Evolutionary conservation across 2,329 filamentous ascomycete genomes (phyloP).

Genomic region (Gliomastix tumulicola): DNA sequence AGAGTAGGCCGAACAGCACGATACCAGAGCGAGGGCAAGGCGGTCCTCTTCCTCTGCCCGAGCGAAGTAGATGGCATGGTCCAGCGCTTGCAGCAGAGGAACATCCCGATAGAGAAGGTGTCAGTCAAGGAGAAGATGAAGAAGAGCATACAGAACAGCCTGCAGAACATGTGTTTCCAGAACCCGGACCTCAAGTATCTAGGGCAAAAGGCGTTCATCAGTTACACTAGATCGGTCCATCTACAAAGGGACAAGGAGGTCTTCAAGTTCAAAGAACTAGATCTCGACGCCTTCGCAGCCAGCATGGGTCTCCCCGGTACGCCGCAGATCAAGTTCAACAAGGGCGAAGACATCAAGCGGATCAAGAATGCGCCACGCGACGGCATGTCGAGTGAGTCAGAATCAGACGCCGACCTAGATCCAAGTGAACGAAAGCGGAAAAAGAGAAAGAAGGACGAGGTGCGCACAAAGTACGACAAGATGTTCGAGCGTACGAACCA

Average conservation of each 20-base stretch:
- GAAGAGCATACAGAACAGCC: conserved; percentile 71
- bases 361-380: conserved; percentile 79
- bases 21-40: conserved; percentile 80
- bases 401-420: conserved; percentile 46
- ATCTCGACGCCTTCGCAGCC: conserved; percentile 77
- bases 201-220: conserved; percentile 92
- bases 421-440: conserved; percentile 36
- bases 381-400: conserved; percentile 56
- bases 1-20: conserved; percentile 91
- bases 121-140: conserved; percentile 88
- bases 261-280: conserved; percentile 76
- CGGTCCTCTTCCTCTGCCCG: conserved; percentile 86
- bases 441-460: conserved; percentile 60
- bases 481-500: conserved; percentile 98
- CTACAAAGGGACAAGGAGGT: conserved; percentile 88
- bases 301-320: conserved; percentile 86
- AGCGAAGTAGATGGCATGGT: conserved; percentile 92
- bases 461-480: conserved; percentile 90
- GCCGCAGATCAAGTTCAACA: conserved; percentile 88
- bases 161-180: conserved; percentile 95
- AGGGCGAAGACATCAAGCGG: conserved; percentile 80
- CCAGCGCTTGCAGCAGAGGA: conserved; percentile 76
- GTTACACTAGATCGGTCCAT: conserved; percentile 78
- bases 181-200: conserved; percentile 91
- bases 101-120: conserved; percentile 80